Conservation (phyloP, 2,329 filamentous ascomycete genomes). For the Penicillium concentricum region DNA sequence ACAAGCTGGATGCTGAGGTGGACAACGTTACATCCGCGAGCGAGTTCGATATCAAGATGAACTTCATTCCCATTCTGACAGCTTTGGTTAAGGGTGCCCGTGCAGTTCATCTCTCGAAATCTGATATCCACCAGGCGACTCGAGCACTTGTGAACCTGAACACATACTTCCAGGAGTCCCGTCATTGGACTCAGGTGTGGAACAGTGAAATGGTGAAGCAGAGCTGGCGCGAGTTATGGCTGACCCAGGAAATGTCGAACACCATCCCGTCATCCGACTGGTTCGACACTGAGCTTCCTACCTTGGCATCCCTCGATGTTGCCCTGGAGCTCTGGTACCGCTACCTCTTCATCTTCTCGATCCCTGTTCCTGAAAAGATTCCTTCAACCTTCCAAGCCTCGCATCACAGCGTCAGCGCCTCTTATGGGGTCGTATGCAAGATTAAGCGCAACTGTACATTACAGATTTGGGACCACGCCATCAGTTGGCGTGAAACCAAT, state of each 20-base stretch:
- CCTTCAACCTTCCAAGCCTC: conserved; percentile 63
- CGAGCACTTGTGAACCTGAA: conserved; percentile 52
- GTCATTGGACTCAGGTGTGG: conserved; percentile 52
- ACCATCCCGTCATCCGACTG: conserved; percentile 36
- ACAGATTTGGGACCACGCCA: conserved; percentile 64
- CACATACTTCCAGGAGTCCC: conserved; percentile 50
- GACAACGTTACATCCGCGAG: conserved; percentile 48
- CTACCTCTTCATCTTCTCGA: conserved; percentile 57
- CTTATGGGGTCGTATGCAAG: conserved; percentile 63
- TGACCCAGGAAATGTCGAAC: conserved; percentile 46
- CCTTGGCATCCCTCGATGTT: conserved; percentile 36
- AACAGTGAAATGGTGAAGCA: conserved; percentile 45
- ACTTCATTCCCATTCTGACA: conserved; percentile 55
- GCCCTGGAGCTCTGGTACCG: conserved; percentile 43
- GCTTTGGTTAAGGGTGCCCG: conserved; percentile 53
- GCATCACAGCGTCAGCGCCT: conserved; percentile 61
- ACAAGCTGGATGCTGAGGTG: conserved; percentile 53
- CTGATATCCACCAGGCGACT: conserved; percentile 47
- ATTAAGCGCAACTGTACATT: conserved; percentile 59
- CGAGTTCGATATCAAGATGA: conserved; percentile 50
- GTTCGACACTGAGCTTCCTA: conserved; percentile 42
- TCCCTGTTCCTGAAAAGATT: conserved; percentile 56
- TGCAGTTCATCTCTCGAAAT: conserved; percentile 43
- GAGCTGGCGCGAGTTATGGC: conserved; percentile 50
- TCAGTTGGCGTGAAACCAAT: conserved; percentile 59